Evolutionary conservation across 768 basidiomycete species (phyloP).

Genomic region (Lactarius psammicola): DNA sequence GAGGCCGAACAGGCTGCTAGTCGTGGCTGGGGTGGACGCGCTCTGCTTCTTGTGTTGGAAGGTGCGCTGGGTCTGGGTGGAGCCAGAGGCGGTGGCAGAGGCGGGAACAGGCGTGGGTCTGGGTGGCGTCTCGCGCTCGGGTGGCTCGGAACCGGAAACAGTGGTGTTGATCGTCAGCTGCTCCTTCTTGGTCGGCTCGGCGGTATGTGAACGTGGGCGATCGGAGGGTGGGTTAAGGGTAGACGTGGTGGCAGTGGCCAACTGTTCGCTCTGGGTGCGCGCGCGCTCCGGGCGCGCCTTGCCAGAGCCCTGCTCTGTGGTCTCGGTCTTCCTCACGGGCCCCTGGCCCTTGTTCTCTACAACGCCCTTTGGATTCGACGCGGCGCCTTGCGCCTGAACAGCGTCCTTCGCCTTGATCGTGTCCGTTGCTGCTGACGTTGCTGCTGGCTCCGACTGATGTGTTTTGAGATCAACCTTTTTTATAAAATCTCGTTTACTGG

Average conservation of each 20-base stretch:
- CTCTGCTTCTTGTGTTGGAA: slow-evolving; percentile 16
- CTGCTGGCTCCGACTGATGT: slow-evolving; percentile 13
- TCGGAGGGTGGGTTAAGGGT: slow-evolving; percentile 1
- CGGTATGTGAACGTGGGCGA: slow-evolving; percentile 20
- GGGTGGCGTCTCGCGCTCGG: slow-evolving; percentile 7
- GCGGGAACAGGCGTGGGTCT: neutral
- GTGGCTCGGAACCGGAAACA: neutral
- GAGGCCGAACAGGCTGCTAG: slow-evolving; percentile 11
- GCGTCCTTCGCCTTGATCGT: slow-evolving; percentile 2
- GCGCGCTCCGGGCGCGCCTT: slow-evolving; percentile 17
- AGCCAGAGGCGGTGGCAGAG: neutral
- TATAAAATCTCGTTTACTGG: slow-evolving; percentile 27
- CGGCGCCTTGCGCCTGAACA: slow-evolving; percentile 6
- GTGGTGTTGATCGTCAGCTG: slow-evolving; percentile 19
- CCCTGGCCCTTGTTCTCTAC: slow-evolving; percentile 18
- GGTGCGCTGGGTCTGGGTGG: neutral
- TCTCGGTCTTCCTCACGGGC: slow-evolving; percentile 17
- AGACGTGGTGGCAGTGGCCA: neutral
- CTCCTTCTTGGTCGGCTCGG: slow-evolving; percentile 26
- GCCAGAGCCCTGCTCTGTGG: slow-evolving; percentile 13
- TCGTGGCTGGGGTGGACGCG: slow-evolving; percentile 12
- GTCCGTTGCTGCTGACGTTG: slow-evolving; percentile 1
- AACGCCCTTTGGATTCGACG: slow-evolving; percentile 10
- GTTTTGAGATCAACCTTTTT: slow-evolving; percentile 23
- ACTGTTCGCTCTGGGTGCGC: slow-evolving; percentile 18